Conservation (phyloP, 495 filamentous ascomycete genomes). For the Jackrogersella minutella region DNA sequence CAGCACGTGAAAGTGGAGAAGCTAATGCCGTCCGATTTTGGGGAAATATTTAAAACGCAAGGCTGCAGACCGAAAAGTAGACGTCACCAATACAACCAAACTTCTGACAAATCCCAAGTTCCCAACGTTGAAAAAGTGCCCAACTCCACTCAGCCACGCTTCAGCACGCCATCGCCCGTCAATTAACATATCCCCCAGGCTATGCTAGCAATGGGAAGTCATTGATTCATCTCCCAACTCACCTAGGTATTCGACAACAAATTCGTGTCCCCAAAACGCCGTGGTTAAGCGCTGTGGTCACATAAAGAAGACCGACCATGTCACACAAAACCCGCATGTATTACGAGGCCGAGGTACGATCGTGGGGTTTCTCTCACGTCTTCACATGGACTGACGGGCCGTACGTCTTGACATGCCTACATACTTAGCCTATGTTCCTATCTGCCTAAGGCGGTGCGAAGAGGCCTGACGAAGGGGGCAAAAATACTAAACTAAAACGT, state of each 20-base stretch:
- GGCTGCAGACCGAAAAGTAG: conserved; percentile 28
- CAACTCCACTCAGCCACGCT: conserved; percentile 25
- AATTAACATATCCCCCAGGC: conserved; percentile 10
- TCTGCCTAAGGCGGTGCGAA: neutral
- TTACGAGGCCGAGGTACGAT: conserved; percentile 68
- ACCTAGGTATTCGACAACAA: neutral
- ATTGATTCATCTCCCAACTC: neutral
- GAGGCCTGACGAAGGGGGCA: neutral
- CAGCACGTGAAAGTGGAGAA: conserved; percentile 18
- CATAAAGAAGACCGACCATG: conserved; percentile 16
- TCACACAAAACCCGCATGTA: conserved; percentile 29
- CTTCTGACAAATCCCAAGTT: neutral
- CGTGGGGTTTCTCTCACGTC: conserved; percentile 79
- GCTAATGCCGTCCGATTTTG: too few species aligned
- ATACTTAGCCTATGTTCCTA: neutral
- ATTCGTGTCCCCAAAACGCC: neutral
- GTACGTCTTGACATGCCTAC: conserved; percentile 53
- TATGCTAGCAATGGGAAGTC: conserved; percentile 14
- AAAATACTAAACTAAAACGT: neutral
- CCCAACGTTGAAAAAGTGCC: conserved; percentile 2
- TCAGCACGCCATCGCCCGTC: conserved; percentile 19
- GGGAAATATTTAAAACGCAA: conserved; percentile 22
- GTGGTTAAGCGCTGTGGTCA: too few species aligned
- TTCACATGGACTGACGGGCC: conserved; percentile 84
- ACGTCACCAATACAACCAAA: conserved; percentile 16